Conservation (phyloP, 2,329 filamentous ascomycete species). For the Cladosporium cucumerinum region DNA sequence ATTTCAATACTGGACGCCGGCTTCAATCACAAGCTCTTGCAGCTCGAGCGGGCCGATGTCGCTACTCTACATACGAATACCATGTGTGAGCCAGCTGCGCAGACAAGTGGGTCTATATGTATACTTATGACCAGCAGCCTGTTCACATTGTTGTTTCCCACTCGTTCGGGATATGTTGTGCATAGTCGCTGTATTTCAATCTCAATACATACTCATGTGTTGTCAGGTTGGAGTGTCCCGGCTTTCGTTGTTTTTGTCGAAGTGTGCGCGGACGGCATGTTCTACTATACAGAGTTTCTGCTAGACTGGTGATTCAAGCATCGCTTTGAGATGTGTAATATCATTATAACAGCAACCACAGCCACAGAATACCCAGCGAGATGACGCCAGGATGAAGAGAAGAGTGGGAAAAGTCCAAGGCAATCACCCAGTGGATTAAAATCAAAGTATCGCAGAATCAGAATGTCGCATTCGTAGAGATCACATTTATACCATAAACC, state of each 20-base stretch:
- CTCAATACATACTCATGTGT: background rate
- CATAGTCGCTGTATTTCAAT: background rate
- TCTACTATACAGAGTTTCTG: too few species aligned
- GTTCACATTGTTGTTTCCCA: too few species aligned
- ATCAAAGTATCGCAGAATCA: background rate
- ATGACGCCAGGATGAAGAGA: background rate
- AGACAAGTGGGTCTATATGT: background rate
- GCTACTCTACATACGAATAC: background rate
- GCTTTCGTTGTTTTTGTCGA: background rate
- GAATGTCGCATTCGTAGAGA: background rate
- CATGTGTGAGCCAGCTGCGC: background rate
- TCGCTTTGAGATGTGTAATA: too few species aligned
- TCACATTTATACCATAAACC: background rate
- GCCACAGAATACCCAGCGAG: background rate
- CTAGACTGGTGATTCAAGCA: too few species aligned
- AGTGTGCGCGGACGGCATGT: background rate
- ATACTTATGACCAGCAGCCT: background rate
- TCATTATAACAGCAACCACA: background rate
- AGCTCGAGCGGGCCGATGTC: background rate
- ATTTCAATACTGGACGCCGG: background rate
- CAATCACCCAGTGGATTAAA: background rate
- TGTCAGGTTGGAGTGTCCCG: background rate
- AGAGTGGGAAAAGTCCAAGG: fast-evolving
- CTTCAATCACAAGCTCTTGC: background rate
- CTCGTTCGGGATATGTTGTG: background rate